These are phyloP conservation scores for Coniochaeta ligniaria DNA, from an alignment of 2,329 filamentous ascomycete species.

Conservation along the genomic window DNA sequence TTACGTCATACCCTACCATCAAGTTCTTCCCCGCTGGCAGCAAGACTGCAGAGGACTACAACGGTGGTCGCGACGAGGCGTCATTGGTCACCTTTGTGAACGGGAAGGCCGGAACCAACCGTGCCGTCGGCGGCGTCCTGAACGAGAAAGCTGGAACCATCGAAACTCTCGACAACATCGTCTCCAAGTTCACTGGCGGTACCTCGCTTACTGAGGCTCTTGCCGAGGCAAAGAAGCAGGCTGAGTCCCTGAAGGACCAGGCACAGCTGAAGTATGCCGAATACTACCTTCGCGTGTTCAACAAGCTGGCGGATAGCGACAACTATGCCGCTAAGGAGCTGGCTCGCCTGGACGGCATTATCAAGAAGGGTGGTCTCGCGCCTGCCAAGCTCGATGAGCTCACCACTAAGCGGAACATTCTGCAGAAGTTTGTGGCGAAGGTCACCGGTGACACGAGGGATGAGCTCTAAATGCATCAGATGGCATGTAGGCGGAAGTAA, in stretches of 20 bases:
- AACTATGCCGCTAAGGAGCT: slow-evolving; percentile 82
- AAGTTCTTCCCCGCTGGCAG: slow-evolving; percentile 92
- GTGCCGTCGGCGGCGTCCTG: slow-evolving; percentile 72
- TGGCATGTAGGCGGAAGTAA: neutral
- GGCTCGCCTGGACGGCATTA: slow-evolving; percentile 67
- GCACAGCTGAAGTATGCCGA: slow-evolving; percentile 70
- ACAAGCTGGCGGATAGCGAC: slow-evolving; percentile 73
- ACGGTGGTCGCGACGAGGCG: slow-evolving; percentile 67
- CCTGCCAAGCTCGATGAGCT: slow-evolving; percentile 85
- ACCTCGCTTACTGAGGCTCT: slow-evolving; percentile 55
- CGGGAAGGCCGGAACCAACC: slow-evolving; percentile 80
- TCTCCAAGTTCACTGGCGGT: slow-evolving; percentile 65
- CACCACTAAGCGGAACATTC: slow-evolving; percentile 77
- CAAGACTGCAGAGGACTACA: slow-evolving; percentile 64
- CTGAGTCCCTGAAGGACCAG: slow-evolving; percentile 54
- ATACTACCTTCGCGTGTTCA: slow-evolving; percentile 89
- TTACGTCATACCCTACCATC: slow-evolving; percentile 90
- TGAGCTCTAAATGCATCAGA: slow-evolving; percentile 49
- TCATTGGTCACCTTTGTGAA: slow-evolving; percentile 80
- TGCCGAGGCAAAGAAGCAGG: slow-evolving; percentile 65
- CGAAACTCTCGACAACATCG: slow-evolving; percentile 66
- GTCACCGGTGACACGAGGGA: slow-evolving; percentile 53
- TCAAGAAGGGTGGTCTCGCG: slow-evolving; percentile 80
- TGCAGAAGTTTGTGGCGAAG: slow-evolving; percentile 66
- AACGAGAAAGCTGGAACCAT: slow-evolving; percentile 76